Conservation (phyloP, 2,329 filamentous ascomycete genomes). For the Metarhizium sp. region DNA sequence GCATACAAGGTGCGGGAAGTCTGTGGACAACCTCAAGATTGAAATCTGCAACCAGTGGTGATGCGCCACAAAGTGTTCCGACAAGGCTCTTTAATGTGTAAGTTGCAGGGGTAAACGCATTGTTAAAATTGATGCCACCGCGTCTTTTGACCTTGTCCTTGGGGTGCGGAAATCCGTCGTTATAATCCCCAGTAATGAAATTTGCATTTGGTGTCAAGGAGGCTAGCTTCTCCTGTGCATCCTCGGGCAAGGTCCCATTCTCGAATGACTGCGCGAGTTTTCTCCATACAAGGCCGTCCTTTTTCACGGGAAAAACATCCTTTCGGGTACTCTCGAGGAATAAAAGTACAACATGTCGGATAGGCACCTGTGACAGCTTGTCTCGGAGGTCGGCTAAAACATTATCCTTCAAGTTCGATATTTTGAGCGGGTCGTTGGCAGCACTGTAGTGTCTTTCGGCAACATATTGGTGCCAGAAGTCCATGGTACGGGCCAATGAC, state of each 20-base stretch:
- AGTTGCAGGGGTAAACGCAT: conserved; percentile 30
- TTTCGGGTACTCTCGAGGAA: conserved; percentile 35
- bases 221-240: conserved; percentile 17
- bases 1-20: conserved; percentile 34
- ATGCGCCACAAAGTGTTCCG: conserved; percentile 32
- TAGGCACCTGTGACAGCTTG: conserved; percentile 20
- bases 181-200: conserved; percentile 24
- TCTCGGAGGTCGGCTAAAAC: conserved; percentile 18
- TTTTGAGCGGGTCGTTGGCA: conserved; percentile 26
- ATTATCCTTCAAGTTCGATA: conserved; percentile 27
- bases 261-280: conserved; percentile 22
- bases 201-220: conserved; percentile 22
- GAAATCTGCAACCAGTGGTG: conserved; percentile 30
- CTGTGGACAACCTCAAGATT: conserved; percentile 31
- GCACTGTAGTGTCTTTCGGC: conserved; percentile 20
- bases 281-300: conserved; percentile 27
- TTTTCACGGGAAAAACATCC: conserved; percentile 35
- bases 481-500: conserved; percentile 8
- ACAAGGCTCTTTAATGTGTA: conserved; percentile 35
- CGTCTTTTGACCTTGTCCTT: conserved; percentile 10
- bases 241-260: conserved; percentile 21
- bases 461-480: conserved; percentile 21
- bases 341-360: conserved; percentile 34
- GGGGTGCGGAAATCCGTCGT: conserved; percentile 22
- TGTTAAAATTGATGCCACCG: conserved; percentile 31